Evolutionary conservation across 108 stramenopile species (phyloP), one percentile per base, ranked within the genome.

Genomic region (Poteriospumella lacustris): DNA sequence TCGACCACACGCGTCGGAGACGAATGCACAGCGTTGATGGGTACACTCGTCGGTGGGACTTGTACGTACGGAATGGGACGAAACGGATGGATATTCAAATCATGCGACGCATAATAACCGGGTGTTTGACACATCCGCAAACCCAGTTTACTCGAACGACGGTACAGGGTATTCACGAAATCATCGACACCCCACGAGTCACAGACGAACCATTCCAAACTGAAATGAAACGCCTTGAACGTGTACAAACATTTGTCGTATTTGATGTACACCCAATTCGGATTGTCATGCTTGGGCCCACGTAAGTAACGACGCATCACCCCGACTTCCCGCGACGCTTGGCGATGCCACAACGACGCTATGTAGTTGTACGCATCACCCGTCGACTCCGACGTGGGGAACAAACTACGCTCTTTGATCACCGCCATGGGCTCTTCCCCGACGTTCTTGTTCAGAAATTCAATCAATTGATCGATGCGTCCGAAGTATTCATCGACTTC

Each of bases 161-260:
- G 59, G 2, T 41, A 56, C 28, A 81, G 41, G 0, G 44, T 26
- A 0, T 1, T 44, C 15, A 77, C 2, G 59, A 81, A 81, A 29
- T 77, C 28, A 26, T 77, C 73, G n/a, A 81, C 68, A 2, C 39
- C 2, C 34, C 19, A 0, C 0, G 42, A 38, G 1, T 36, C 64
- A 31, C 73, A 76, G 0, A 77, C 76, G 26, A 78, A 0, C 81
- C 81, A 81, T 2, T 78, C 73, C 1, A 81, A 1, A 1, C 9
- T 73, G 24, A 81, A 26, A 59, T 68, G 77, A 60, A 39, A 81
- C 19, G 47, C 41, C 59, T 75, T 64, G 2, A 75, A 33, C 1
- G 39, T 1, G 1, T 52, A 59, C 39, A 60, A 59, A 19, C 33
- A 15, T 0, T 38, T 1, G 59, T 80, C 79, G 43, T 58, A 75